Percentiles rank a stretch among this genome's conserved stretches.
phyloP scores from a whole-genome alignment of 192 early-diverging fungal species.

The Linnemannia exigua region DNA sequence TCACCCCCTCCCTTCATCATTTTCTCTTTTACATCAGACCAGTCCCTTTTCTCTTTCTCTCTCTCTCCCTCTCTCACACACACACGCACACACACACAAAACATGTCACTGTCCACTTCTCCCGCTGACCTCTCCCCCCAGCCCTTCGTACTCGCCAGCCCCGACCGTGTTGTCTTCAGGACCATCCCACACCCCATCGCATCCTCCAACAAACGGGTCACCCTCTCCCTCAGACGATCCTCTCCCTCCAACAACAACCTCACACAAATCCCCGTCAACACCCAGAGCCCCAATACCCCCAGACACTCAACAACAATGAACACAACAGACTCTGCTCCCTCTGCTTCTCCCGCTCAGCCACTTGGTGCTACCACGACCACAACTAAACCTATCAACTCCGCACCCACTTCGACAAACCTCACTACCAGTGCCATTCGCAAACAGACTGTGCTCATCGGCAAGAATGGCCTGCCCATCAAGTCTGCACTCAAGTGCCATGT shows the following conservation, averaged over 20 bases:
- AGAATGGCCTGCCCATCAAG: conserved; percentile 52
- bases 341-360: neutral
- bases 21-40: neutral
- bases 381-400: too few species aligned
- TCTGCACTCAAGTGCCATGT: conserved; percentile 41
- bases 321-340: neutral
- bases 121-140: conserved; percentile 31
- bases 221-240: conserved; percentile 38
- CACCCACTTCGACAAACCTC: neutral
- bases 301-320: conserved; percentile 7
- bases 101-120: conserved; percentile 39
- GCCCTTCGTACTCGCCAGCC: conserved; percentile 41
- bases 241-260: neutral
- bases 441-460: conserved; percentile 20
- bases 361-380: conserved; percentile 9
- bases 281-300: conserved; percentile 41
- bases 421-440: conserved; percentile 17
- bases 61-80: neutral
- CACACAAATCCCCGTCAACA: conserved; percentile 7
- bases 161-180: conserved; percentile 52
- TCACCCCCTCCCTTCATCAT: neutral
- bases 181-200: conserved; percentile 48
- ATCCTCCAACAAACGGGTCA: conserved; percentile 53
- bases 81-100: conserved; percentile 1
- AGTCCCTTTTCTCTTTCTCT: conserved; percentile 7